Evolutionary conservation across 805 yeast species (phyloP).

Genomic region (Pichia insulana): DNA sequence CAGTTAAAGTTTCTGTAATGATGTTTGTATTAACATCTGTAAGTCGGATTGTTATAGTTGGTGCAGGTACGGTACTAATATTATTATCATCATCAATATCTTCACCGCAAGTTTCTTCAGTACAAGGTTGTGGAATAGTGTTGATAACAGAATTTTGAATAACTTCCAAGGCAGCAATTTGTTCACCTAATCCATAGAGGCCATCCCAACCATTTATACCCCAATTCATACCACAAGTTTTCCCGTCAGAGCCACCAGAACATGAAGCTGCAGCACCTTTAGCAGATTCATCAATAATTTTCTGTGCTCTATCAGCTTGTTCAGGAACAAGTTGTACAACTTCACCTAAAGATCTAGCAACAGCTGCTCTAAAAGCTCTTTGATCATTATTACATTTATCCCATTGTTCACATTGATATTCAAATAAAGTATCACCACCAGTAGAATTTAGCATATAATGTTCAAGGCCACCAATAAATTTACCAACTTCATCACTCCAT

Average conservation of each 20-base stretch:
- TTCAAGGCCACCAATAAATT: conserved; percentile 31
- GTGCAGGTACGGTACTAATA: background rate
- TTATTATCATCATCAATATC: conserved; percentile 2
- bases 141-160: conserved; percentile 47
- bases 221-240: conserved; percentile 74
- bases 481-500: conserved; percentile 35
- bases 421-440: conserved; percentile 39
- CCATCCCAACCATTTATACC: conserved; percentile 51
- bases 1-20: conserved; percentile 1
- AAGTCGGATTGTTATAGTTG: conserved; percentile 4
- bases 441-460: conserved; percentile 30
- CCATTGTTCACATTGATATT: conserved; percentile 46
- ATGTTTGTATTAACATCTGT: conserved; percentile 5
- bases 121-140: conserved; percentile 5
- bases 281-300: conserved; percentile 35
- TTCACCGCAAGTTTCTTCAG: conserved; percentile 6
- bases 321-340: conserved; percentile 37
- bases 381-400: conserved; percentile 62
- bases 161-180: conserved; percentile 62
- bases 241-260: conserved; percentile 65
- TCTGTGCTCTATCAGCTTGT: conserved; percentile 32
- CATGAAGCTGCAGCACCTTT: conserved; percentile 66
- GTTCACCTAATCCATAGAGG: conserved; percentile 68
- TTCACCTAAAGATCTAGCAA: conserved; percentile 10
- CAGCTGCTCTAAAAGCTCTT: conserved; percentile 53